phyloP scores from a whole-genome alignment of 1,284 basidiomycete species.

The Anthracocystis walkeri region DNA sequence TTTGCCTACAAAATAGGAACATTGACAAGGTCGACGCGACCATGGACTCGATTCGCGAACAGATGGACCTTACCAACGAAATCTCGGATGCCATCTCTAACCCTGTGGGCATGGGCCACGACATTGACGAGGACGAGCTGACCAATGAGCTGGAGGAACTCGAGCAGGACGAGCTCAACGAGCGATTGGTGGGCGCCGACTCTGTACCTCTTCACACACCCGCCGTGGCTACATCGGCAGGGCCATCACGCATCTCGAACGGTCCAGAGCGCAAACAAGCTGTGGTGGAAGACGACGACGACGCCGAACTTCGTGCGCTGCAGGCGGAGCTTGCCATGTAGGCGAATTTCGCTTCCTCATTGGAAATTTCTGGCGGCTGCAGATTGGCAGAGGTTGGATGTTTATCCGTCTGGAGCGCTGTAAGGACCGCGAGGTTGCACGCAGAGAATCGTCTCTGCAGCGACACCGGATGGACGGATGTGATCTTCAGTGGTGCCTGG shows the following conservation, averaged over 20 bases:
- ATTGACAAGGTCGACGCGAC: constrained; percentile 91
- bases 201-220: constrained; percentile 87
- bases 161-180: constrained; percentile 91
- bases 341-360: neutral
- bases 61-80: constrained; percentile 93
- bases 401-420: too few relatives aligned
- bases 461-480: too few relatives aligned
- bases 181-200: constrained; percentile 86
- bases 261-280: constrained; percentile 71
- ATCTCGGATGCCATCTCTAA: constrained; percentile 93
- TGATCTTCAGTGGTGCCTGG: too few relatives aligned
- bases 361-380: neutral
- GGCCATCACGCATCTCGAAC: constrained; percentile 44
- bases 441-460: too few relatives aligned
- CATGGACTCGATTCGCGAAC: constrained; percentile 90
- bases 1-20: constrained; percentile 68
- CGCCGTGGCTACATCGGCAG: constrained; percentile 39
- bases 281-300: constrained; percentile 89
- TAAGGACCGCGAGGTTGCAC: too few relatives aligned
- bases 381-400: too few relatives aligned
- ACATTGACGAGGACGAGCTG: constrained; percentile 85
- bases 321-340: constrained; percentile 78
- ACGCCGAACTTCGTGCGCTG: constrained; percentile 87
- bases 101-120: constrained; percentile 77
- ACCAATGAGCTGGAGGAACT: constrained; percentile 86